These are phyloP conservation scores for Scleromitrula shiraiana DNA, from an alignment of 2,329 filamentous ascomycete species.

Conservation along the genomic window DNA sequence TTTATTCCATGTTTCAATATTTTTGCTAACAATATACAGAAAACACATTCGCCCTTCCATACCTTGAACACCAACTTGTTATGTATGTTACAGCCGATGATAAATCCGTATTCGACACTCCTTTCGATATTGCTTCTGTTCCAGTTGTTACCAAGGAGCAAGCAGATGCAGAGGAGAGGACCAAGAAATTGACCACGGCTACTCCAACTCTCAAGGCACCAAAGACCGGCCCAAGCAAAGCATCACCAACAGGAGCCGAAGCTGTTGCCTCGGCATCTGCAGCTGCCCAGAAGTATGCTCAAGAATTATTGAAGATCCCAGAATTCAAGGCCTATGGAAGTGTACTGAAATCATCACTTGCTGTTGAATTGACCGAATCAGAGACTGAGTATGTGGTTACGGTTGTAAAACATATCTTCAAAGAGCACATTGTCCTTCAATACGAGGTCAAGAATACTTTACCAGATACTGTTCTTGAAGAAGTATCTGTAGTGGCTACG, in stretches of 20 bases:
- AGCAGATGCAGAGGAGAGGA: slow-evolving; percentile 90
- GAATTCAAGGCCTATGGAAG: slow-evolving; percentile 85
- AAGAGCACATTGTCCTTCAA: slow-evolving; percentile 90
- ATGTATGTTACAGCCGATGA: slow-evolving; percentile 95
- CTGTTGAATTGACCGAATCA: slow-evolving; percentile 87
- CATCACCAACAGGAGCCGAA: slow-evolving; percentile 60
- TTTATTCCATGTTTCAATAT: slow-evolving; percentile 8
- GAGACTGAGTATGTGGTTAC: slow-evolving; percentile 96
- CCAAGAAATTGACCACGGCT: slow-evolving; percentile 91
- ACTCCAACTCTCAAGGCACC: slow-evolving; percentile 92
- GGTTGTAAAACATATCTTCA: slow-evolving; percentile 95
- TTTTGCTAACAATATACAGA: slow-evolving; percentile 42
- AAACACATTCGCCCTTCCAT: slow-evolving; percentile 88
- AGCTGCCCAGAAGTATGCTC: slow-evolving; percentile 78
- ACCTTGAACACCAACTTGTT: slow-evolving; percentile 93
- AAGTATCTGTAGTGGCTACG: slow-evolving; percentile 74
- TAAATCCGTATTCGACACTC: slow-evolving; percentile 70
- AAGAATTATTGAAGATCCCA: slow-evolving; percentile 80
- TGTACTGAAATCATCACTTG: slow-evolving; percentile 81
- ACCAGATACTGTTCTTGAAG: slow-evolving; percentile 80
- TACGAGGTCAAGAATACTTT: slow-evolving; percentile 98
- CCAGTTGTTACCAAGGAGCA: slow-evolving; percentile 93
- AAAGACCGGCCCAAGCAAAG: slow-evolving; percentile 68
- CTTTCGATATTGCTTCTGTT: slow-evolving; percentile 87
- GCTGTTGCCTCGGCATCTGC: slow-evolving; percentile 69